Base-by-base conservation (phyloP, 345 rosid genomes). In the Dipteronia sinensis region DNA sequence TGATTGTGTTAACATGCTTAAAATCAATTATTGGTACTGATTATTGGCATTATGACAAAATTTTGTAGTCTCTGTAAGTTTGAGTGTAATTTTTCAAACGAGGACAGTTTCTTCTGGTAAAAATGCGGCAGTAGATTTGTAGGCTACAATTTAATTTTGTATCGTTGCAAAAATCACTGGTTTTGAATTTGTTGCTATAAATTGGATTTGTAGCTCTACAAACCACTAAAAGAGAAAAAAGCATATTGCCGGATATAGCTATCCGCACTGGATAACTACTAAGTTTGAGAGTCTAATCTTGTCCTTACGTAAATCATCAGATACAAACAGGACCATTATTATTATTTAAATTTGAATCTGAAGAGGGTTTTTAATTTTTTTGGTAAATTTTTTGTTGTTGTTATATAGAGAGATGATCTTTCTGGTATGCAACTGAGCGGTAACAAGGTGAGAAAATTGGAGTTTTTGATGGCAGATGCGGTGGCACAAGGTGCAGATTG, bases 381-480 rank as follows among this genome's bases (percentile, higher is more conserved):
- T 34, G 38, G 25, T 53, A 27, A 46, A 46, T 63, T 19, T 46
- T 10, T 67, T 0, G 42, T 49, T 19, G 49, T 62, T 55, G 49
- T 67, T 7, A 6, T 31, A 74, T 65, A 94, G 98, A 89, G 97
- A 1, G 98, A 94, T 80, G 98, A 94, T 67, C 85, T 91, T 16
- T 85, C 98, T 0, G 98, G 98, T 27, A 89, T 94, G 98, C 94
- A 94, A 80, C 25, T 94, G 90, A 94, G 98, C 53, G 98, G 98
- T 3, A 94, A 94, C 86, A 94, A 93, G 82, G 97, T 91, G 12
- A 82, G 97, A 64, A 95, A 95, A 77, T 81, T 95, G 78, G 98
- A 95, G 70, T 95, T 95, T 78, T 82, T 95, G 63, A 69, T 95
- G 90, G 98, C 98, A 0, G 97, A 94, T 65, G 98, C 97, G 3